Evolutionary conservation across 2,329 filamentous ascomycete species (phyloP).

Genomic region (Aspergillus sp.): DNA sequence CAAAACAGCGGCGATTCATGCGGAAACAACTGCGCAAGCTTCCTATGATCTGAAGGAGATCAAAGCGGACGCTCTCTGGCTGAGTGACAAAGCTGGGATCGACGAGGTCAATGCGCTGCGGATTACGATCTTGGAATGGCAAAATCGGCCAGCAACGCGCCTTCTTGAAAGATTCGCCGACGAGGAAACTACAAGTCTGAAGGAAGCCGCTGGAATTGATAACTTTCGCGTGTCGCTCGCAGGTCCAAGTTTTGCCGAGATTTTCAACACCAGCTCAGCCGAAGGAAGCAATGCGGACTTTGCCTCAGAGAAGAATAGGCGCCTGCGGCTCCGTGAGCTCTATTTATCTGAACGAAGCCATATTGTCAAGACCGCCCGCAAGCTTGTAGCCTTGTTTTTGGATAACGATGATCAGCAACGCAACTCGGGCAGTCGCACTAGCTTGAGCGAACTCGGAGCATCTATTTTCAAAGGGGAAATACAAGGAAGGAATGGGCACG

Average conservation of each 20-base stretch:
- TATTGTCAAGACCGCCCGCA: constrained; percentile 68
- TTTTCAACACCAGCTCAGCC: constrained; percentile 35
- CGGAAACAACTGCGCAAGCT: constrained; percentile 68
- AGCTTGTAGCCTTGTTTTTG: constrained; percentile 41
- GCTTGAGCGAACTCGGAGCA: constrained; percentile 32
- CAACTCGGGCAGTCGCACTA: constrained; percentile 19
- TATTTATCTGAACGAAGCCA: constrained; percentile 74
- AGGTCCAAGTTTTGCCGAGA: constrained; percentile 41
- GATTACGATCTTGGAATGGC: constrained; percentile 80
- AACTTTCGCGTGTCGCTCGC: constrained; percentile 63
- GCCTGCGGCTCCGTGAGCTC: constrained; percentile 69
- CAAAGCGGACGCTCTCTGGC: constrained; percentile 83
- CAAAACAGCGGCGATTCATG: constrained; percentile 84
- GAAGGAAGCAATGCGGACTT: constrained; percentile 53
- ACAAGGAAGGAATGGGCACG: constrained; percentile 29
- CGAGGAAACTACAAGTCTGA: constrained; percentile 76
- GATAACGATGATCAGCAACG: constrained; percentile 25
- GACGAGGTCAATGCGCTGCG: constrained; percentile 83
- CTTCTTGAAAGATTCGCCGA: constrained; percentile 73
- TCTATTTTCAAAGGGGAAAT: constrained; percentile 37
- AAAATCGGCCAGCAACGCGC: constrained; percentile 74
- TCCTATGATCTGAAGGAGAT: constrained; percentile 76
- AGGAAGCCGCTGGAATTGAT: constrained; percentile 71
- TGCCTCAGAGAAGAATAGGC: constrained; percentile 65
- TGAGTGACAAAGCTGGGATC: constrained; percentile 76